Evolutionary conservation across 768 basidiomycete genomes (phyloP).

Genomic region (Agrocybe pediades): DNA sequence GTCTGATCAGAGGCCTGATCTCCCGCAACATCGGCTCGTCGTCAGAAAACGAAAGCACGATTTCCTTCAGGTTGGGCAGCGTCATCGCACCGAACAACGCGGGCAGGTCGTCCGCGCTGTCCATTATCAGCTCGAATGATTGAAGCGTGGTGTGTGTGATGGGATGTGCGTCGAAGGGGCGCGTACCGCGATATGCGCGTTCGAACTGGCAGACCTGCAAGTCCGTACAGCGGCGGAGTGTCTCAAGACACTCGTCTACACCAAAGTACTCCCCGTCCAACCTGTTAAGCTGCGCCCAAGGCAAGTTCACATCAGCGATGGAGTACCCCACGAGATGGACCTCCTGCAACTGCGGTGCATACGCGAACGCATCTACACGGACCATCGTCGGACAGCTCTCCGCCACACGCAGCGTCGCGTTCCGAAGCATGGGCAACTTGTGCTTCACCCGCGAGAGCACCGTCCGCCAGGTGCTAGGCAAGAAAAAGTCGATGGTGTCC

Average conservation of each 20-base stretch:
- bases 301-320: conserved; percentile 16
- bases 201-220: conserved; percentile 18
- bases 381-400: conserved; percentile 16
- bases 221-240: conserved; percentile 12
- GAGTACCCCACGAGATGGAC: conserved; percentile 21
- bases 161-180: conserved; percentile 5
- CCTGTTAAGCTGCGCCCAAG: conserved; percentile 18
- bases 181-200: conserved; percentile 14
- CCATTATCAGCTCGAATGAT: conserved; percentile 20
- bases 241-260: conserved; percentile 19
- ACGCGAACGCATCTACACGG: conserved; percentile 15
- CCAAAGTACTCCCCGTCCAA: conserved; percentile 20
- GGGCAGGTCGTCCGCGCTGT: conserved; percentile 10
- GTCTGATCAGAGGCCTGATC: conserved; percentile 14
- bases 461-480: conserved; percentile 18
- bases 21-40: conserved; percentile 11
- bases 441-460: conserved; percentile 9
- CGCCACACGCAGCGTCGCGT: conserved; percentile 18
- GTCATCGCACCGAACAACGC: conserved; percentile 15
- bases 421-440: conserved; percentile 17
- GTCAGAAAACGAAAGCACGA: conserved; percentile 20
- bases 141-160: conserved; percentile 17
- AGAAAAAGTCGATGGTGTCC: conserved; percentile 22
- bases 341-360: conserved; percentile 16
- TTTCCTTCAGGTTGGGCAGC: conserved; percentile 16